Percentiles rank a stretch among this genome's conserved stretches.
Conservation (phyloP, 805 yeast species). For the Millerozyma miso region DNA sequence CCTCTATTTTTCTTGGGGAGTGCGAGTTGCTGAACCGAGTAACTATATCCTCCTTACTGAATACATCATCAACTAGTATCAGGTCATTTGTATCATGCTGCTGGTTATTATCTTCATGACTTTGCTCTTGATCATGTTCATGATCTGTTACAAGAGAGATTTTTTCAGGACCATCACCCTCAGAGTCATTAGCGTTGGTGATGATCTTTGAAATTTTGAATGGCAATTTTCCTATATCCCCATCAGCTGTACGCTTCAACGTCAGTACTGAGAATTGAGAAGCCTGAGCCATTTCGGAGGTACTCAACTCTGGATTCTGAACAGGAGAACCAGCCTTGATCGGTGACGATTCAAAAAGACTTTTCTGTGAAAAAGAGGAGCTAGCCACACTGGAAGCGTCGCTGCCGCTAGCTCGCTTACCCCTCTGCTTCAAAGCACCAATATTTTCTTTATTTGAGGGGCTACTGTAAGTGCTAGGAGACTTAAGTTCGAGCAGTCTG, state of each 20-base stretch:
- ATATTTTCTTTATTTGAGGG: slow-evolving; percentile 12
- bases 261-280: slow-evolving; percentile 3
- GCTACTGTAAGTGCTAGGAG: slow-evolving; percentile 2
- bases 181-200: slow-evolving; percentile 15
- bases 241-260: background rate
- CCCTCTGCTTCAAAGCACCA: background rate
- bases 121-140: background rate
- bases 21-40: slow-evolving; percentile 12
- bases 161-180: background rate
- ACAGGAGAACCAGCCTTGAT: slow-evolving; percentile 4
- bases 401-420: background rate
- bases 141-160: background rate
- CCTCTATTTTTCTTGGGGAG: slow-evolving; percentile 8
- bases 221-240: slow-evolving; percentile 1
- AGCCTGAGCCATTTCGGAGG: slow-evolving; percentile 10
- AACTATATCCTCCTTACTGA: slow-evolving; percentile 21
- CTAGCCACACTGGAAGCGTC: background rate
- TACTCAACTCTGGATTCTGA: slow-evolving; percentile 1
- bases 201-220: slow-evolving; percentile 18
- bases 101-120: slow-evolving; percentile 7
- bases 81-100: background rate
- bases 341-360: slow-evolving; percentile 14
- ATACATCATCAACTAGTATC: slow-evolving; percentile 18
- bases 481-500: slow-evolving; percentile 6
- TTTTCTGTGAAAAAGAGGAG: slow-evolving; percentile 2